Percentiles rank a stretch among this genome's conserved stretches.
Conservation (phyloP, 257 asterid genomes). For the Leonotis leonurus region DNA sequence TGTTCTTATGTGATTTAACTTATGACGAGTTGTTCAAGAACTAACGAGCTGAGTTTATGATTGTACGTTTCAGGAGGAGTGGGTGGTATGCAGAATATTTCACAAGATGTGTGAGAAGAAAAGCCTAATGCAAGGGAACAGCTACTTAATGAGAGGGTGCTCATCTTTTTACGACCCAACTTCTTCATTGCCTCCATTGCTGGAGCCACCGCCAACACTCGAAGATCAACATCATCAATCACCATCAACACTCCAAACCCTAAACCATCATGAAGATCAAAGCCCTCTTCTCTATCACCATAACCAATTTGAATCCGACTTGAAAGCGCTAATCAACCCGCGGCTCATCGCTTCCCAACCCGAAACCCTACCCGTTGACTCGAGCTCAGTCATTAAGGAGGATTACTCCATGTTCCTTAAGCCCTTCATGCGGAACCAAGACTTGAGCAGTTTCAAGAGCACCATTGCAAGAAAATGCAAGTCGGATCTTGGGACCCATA, state of each 20-base stretch:
- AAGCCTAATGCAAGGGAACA: conserved; percentile 30
- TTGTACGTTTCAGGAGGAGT: conserved; percentile 46
- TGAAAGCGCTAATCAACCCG: conserved; percentile 38
- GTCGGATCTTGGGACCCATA: conserved; percentile 12
- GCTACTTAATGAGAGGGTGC: conserved; percentile 20
- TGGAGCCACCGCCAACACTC: conserved; percentile 27
- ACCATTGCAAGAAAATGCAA: conserved; percentile 34
- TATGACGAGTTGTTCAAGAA: too few species aligned
- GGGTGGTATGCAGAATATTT: conserved; percentile 71
- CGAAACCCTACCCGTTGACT: neutral
- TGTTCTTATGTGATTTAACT: neutral
- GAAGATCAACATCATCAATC: neutral
- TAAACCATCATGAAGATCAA: conserved; percentile 2
- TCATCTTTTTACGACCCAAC: conserved; percentile 5
- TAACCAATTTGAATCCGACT: neutral
- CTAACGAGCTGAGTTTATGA: neutral
- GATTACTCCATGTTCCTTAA: conserved; percentile 4
- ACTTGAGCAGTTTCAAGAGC: conserved; percentile 29
- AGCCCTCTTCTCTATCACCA: conserved; percentile 6
- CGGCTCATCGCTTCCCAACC: conserved; percentile 4
- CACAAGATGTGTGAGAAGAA: conserved; percentile 58
- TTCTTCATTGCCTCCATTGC: conserved; percentile 37
- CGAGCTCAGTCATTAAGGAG: neutral
- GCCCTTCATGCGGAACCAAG: conserved; percentile 18
- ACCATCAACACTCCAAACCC: neutral